Conservation (phyloP, 2,329 filamentous ascomycete genomes). For the Fusarium sambucinum region DNA sequence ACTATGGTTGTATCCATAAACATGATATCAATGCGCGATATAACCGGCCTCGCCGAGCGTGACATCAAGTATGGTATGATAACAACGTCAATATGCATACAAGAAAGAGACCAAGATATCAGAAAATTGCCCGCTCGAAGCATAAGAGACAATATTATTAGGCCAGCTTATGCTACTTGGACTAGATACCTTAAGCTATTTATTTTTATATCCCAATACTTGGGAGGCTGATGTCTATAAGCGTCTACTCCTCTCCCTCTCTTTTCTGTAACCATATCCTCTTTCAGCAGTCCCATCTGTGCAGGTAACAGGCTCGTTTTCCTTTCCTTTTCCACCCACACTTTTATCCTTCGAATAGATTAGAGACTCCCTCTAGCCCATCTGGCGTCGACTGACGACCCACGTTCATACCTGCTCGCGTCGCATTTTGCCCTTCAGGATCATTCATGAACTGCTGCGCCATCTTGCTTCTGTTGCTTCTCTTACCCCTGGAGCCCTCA, state of each 20-base stretch:
- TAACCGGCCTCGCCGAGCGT: slow-evolving; percentile 7
- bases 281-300: background rate
- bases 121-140: no score
- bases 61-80: slow-evolving; percentile 7
- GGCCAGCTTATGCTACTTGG: no score
- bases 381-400: slow-evolving; percentile 60
- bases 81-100: slow-evolving; percentile 6
- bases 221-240: background rate
- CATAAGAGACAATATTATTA: no score
- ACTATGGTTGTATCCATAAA: background rate
- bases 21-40: background rate
- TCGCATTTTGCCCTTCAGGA: slow-evolving; percentile 50
- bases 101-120: background rate
- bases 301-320: background rate
- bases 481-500: slow-evolving; percentile 47
- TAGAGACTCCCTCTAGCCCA: slow-evolving; percentile 66
- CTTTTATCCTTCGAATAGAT: slow-evolving; percentile 59
- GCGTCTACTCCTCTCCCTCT: background rate
- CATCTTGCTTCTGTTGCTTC: slow-evolving; percentile 61
- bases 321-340: background rate
- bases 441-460: slow-evolving; percentile 74
- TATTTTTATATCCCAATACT: no score
- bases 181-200: no score
- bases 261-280: slow-evolving; percentile 10
- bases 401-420: slow-evolving; percentile 47